Conservation (phyloP, 176 grass and related monocot genomes). For the Elaeis guineensis region DNA sequence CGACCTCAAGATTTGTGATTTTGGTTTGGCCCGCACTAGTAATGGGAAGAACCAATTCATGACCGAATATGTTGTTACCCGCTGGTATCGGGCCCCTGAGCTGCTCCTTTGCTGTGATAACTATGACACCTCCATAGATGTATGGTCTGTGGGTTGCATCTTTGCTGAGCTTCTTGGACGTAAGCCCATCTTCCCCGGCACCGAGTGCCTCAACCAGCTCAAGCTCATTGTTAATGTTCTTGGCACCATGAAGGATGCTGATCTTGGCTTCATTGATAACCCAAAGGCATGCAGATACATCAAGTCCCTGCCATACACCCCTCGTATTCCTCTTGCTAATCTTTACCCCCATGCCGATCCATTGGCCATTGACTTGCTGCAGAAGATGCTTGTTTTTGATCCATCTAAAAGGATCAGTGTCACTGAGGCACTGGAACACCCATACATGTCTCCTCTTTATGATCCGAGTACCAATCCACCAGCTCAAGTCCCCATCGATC, state of each 20-base stretch:
- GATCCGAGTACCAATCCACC: slow-evolving; percentile 26
- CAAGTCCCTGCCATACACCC: slow-evolving; percentile 38
- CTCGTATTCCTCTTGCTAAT: slow-evolving; percentile 19
- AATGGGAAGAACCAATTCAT: slow-evolving; percentile 29
- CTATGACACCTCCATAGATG: slow-evolving; percentile 38
- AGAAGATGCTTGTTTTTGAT: slow-evolving; percentile 41
- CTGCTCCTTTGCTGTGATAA: slow-evolving; percentile 41
- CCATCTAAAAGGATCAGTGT: slow-evolving; percentile 35
- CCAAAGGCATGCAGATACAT: slow-evolving; percentile 34
- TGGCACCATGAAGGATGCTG: slow-evolving; percentile 30
- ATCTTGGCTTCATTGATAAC: slow-evolving; percentile 38
- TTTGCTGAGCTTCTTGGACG: slow-evolving; percentile 43
- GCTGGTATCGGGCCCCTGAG: slow-evolving; percentile 43
- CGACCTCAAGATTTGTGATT: slow-evolving; percentile 41
- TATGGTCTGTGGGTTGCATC: slow-evolving; percentile 44
- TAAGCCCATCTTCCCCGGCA: slow-evolving; percentile 41
- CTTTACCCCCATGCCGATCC: slow-evolving; percentile 33
- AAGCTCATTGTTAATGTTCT: slow-evolving; percentile 39
- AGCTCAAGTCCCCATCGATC: slow-evolving; percentile 32
- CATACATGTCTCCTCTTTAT: slow-evolving; percentile 34
- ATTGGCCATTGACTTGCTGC: slow-evolving; percentile 32
- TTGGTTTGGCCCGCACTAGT: slow-evolving; percentile 34
- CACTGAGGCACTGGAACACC: slow-evolving; percentile 28
- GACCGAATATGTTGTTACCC: slow-evolving; percentile 44
- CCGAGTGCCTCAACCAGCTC: slow-evolving; percentile 39